phyloP scores from a whole-genome alignment of 202 grass and related monocot genomes.

The Bolboschoenoplectus hybrid region DNA sequence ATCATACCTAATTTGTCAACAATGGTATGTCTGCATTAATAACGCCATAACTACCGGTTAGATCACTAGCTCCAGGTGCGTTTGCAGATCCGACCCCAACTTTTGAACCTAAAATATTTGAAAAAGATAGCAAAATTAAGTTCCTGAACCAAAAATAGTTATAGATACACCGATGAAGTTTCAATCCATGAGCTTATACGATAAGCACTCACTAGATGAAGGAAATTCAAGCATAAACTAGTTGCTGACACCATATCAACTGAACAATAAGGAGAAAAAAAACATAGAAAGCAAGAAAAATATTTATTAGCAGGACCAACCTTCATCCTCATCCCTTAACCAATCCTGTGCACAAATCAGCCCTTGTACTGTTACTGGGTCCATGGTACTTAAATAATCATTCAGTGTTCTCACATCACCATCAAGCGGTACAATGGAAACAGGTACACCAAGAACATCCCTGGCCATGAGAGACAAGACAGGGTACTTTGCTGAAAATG shows the following conservation, averaged over 20 bases:
- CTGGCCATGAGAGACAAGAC: constrained; percentile 49
- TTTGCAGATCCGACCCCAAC: background rate
- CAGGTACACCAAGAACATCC: constrained; percentile 47
- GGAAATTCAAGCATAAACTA: constrained; percentile 22
- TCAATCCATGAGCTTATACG: background rate
- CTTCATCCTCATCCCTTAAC: constrained; percentile 50
- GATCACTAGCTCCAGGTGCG: constrained; percentile 1
- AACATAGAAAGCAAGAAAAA: background rate
- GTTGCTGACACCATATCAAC: background rate
- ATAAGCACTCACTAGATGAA: background rate
- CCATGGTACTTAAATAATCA: constrained; percentile 51
- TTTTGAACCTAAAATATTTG: constrained; percentile 5
- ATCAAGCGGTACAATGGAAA: constrained; percentile 48
- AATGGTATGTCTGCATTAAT: constrained; percentile 24
- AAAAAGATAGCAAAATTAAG: constrained; percentile 11
- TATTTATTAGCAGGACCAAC: constrained; percentile 25
- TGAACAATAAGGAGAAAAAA: background rate
- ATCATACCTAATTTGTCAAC: constrained; percentile 39
- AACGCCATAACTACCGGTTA: constrained; percentile 18
- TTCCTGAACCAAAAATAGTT: background rate
- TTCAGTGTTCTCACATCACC: constrained; percentile 46
- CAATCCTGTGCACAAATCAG: constrained; percentile 57
- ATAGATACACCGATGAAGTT: background rate
- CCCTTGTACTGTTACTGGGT: constrained; percentile 44
- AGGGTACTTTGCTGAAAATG: constrained; percentile 54